These are phyloP conservation scores for Eleusine indica DNA, from an alignment of 176 grass and related monocot genomes.

Conservation along the genomic window DNA sequence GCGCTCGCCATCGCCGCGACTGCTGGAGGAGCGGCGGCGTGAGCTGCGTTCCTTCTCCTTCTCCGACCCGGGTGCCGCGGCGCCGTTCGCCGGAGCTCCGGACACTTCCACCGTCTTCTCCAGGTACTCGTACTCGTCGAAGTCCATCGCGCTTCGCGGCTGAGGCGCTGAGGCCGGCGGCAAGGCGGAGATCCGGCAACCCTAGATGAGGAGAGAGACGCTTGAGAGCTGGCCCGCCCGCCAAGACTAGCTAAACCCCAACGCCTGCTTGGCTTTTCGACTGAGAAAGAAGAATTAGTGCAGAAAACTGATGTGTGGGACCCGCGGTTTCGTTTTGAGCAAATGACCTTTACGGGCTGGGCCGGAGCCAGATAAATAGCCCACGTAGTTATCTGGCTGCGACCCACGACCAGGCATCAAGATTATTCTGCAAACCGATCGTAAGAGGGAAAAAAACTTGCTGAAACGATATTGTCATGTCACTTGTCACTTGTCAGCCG, in stretches of 20 bases:
- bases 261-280: not conserved
- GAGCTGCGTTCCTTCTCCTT: slow-evolving; percentile 75
- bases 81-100: slow-evolving; percentile 51
- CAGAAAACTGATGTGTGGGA: not conserved
- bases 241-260: slow-evolving; percentile 32
- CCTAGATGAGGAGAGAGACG: slow-evolving; percentile 33
- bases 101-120: slow-evolving; percentile 85
- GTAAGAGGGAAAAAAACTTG: not conserved
- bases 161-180: not conserved
- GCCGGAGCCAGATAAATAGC: not conserved
- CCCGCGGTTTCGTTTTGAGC: not conserved
- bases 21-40: slow-evolving; percentile 49
- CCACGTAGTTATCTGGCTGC: not conserved
- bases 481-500: too few relatives aligned
- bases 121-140: slow-evolving; percentile 99
- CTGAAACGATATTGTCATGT: not conserved
- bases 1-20: slow-evolving; percentile 59
- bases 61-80: slow-evolving; percentile 20
- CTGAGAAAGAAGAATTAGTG: not conserved
- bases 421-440: not conserved
- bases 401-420: not conserved
- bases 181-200: slow-evolving; percentile 31
- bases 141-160: slow-evolving; percentile 46
- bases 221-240: not conserved
- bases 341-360: not conserved